These are phyloP conservation scores for Gnetum montanum DNA, from an alignment of 75 land plant genomes.

Conservation along the genomic window DNA sequence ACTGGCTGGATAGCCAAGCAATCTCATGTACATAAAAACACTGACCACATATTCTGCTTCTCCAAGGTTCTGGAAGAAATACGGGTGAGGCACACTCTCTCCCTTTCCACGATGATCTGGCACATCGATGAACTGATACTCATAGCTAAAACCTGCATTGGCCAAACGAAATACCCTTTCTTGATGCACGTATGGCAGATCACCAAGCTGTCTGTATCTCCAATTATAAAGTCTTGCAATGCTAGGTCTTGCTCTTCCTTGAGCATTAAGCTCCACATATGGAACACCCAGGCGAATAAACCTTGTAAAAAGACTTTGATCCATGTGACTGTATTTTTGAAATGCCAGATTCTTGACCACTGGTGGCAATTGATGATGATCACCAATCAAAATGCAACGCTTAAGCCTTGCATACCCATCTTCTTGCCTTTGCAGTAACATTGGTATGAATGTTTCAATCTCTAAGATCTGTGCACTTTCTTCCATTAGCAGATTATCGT, in stretches of 20 bases:
- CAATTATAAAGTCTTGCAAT: slow-evolving; percentile 94
- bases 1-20: slow-evolving; percentile 92
- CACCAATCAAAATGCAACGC: slow-evolving; percentile 97
- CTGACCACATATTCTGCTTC: slow-evolving; percentile 98
- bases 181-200: slow-evolving; percentile 71
- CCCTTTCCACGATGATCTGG: slow-evolving; percentile 88
- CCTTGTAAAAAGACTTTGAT: slow-evolving; percentile 93
- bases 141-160: slow-evolving; percentile 88
- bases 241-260: slow-evolving; percentile 95
- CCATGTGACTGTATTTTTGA: slow-evolving; percentile 98
- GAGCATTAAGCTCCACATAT: slow-evolving; percentile 97
- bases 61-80: slow-evolving; percentile 97
- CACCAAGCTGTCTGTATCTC: slow-evolving; percentile 90
- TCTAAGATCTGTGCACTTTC: slow-evolving; percentile 99
- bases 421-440: slow-evolving; percentile 94
- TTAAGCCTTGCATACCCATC: slow-evolving; percentile 95
- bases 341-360: slow-evolving; percentile 99
- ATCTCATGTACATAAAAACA: slow-evolving; percentile 89
- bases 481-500: slow-evolving; percentile 97
- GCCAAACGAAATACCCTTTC: slow-evolving; percentile 59
- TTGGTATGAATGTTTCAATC: slow-evolving; percentile 97
- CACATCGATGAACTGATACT: slow-evolving; percentile 91
- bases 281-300: slow-evolving; percentile 96
- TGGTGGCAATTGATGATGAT: slow-evolving; percentile 98
- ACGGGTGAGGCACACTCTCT: slow-evolving; percentile 83